phyloP scores from a whole-genome alignment of 2,329 filamentous ascomycete genomes.

The Epichloe baconii region DNA sequence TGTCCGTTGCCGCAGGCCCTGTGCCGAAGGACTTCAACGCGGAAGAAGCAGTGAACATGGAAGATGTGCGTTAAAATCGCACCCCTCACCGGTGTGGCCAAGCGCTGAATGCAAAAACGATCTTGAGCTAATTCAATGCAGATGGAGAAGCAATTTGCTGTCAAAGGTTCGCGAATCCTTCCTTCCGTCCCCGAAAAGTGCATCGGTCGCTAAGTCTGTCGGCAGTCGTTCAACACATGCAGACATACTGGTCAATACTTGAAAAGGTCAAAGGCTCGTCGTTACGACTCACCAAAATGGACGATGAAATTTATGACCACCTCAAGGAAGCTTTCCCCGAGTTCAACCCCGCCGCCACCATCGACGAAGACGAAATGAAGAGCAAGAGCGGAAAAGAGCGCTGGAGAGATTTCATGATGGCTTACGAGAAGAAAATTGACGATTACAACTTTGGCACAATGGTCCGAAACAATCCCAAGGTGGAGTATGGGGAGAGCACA shows the following conservation, averaged over 20 bases:
- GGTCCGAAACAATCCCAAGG: slow-evolving; percentile 63
- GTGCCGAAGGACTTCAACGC: slow-evolving; percentile 46
- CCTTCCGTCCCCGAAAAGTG: background rate
- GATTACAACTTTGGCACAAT: slow-evolving; percentile 99
- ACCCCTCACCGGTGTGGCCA: background rate
- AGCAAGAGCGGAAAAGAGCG: slow-evolving; percentile 87
- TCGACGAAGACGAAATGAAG: slow-evolving; percentile 95
- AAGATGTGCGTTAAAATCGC: slow-evolving; percentile 33
- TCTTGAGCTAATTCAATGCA: slow-evolving; percentile 19
- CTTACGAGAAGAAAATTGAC: slow-evolving; percentile 87
- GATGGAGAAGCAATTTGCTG: slow-evolving; percentile 99
- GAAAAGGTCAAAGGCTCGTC: slow-evolving; percentile 81
- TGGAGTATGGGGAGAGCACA: slow-evolving; percentile 75
- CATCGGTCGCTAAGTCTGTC: background rate
- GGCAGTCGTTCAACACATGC: slow-evolving; percentile 79
- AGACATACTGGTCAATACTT: slow-evolving; percentile 93
- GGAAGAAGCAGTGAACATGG: slow-evolving; percentile 40
- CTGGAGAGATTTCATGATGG: slow-evolving; percentile 90
- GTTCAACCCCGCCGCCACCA: slow-evolving; percentile 67
- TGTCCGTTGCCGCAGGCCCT: slow-evolving; percentile 17
- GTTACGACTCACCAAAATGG: slow-evolving; percentile 81
- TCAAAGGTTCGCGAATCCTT: slow-evolving; percentile 55
- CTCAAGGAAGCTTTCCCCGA: slow-evolving; percentile 83
- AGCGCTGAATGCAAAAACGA: background rate
- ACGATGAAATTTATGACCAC: slow-evolving; percentile 89